Evolutionary conservation across 1,139 yeast genomes (phyloP), one percentile per base, ranked within the genome.

Genomic region (Candida glucosophila): DNA sequence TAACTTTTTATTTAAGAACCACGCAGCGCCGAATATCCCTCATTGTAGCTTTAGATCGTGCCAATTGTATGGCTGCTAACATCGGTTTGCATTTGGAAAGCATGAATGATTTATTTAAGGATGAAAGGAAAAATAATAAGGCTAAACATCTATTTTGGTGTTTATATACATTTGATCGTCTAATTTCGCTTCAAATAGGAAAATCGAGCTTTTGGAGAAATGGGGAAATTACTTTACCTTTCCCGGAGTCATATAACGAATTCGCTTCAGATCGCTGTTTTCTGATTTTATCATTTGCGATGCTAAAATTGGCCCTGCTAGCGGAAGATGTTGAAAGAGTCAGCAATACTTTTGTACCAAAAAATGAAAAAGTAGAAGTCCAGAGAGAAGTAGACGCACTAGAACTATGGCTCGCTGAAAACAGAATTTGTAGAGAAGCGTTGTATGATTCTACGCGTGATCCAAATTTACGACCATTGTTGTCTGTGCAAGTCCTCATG

Each of bases 111-210:
- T 12, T 22, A 4, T 17, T 14, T 8, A 17, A 22, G 23, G 15
- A 15, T 14, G 22, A 5, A 3, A 4, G 9, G 9, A 13, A 22
- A 13, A 24, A 24, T 14, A 18, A 15, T 13, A 22, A 19, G 3
- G 22, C n/a, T 10, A 19, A 12, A 14, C 14, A 19, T 6, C 12
- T 24, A 10, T 24, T 24, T 24, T 24, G 26, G 26, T 18, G 26
- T 14, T 12, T 24, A 7, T 24, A 18, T 24, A 24, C 22, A 12
- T 24, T 24, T 11, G 26, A 24, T 7, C 26, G 19, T 15, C 16
- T 24, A 24, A 19, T n/a, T 14, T 24, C 26, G 8, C 19, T 24
- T 15, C 22, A 24, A 4, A 18, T 24, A 17, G 26, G 26, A 4
- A 18, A 15, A 19, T 11, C 15, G 19, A 17, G 18, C 14, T 24